Conservation (phyloP, 2,329 filamentous ascomycete genomes). For the Alternaria sp. region DNA sequence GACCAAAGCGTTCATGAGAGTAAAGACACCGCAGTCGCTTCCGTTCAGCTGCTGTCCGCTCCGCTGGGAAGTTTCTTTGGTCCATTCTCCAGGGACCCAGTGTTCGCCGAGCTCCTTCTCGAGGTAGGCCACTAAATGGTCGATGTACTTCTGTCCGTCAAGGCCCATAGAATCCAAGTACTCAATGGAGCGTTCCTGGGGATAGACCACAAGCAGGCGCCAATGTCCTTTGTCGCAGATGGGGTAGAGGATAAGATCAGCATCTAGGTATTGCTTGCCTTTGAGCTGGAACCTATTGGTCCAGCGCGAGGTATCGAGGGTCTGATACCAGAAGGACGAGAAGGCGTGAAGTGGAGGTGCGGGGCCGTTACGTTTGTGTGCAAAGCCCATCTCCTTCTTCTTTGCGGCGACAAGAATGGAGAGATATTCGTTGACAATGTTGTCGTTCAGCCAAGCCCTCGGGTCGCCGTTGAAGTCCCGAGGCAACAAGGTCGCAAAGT, state of each 20-base stretch:
- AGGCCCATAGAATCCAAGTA: conserved; percentile 73
- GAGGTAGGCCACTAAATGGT: conserved; percentile 61
- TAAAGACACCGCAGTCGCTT: conserved; percentile 80
- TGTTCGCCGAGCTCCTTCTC: conserved; percentile 63
- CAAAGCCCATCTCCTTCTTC: conserved; percentile 63
- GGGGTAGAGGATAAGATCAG: conserved; percentile 74
- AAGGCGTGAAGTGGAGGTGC: conserved; percentile 70
- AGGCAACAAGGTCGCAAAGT: conserved; percentile 67
- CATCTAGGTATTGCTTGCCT: conserved; percentile 66
- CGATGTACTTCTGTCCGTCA: conserved; percentile 46
- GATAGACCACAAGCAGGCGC: conserved; percentile 74
- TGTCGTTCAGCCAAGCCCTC: conserved; percentile 76
- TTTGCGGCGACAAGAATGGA: conserved; percentile 66
- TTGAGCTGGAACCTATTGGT: conserved; percentile 49
- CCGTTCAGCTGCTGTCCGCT: conserved; percentile 69
- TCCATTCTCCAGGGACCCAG: conserved; percentile 69
- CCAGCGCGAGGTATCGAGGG: conserved; percentile 59
- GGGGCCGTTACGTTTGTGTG: conserved; percentile 62
- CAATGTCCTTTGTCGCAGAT: conserved; percentile 72
- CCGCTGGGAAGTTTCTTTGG: conserved; percentile 55
- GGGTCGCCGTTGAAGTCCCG: conserved; percentile 50
- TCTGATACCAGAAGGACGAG: conserved; percentile 72
- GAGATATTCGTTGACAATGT: conserved; percentile 74
- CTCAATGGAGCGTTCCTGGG: conserved; percentile 66
- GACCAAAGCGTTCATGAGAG: conserved; percentile 75